Evolutionary conservation across 768 basidiomycete genomes (phyloP), one percentile per base, ranked within the genome.

Genomic region (Hygrophorus russula): DNA sequence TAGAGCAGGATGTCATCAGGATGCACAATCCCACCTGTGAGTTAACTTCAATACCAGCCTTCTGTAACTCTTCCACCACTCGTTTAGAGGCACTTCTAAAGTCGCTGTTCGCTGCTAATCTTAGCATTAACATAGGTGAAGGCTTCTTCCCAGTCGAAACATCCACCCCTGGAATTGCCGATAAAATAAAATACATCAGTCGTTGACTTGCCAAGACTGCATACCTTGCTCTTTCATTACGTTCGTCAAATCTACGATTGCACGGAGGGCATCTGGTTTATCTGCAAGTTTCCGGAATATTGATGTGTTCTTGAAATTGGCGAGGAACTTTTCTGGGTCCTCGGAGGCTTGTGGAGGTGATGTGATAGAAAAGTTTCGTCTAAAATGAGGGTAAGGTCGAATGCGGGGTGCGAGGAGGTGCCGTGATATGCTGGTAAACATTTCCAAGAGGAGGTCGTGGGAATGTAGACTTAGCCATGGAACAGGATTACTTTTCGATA

Each of bases 401-500:
- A 39, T 33, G 38, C 46, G 20, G 32, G 39, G 39, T 20, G 34
- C 36, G n/a, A 46, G 19, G 19, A 46, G 39, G 7, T 41, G n/a
- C 5, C 32, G 37, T 9, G 39, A 41, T 17, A 31, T 38, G 7
- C 31, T 44, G 6, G 20, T 11, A 29, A 8, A 38, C 35, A 31
- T 45, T 39, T 10, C 45, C 20, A 14, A 44, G 35, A 41, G 47
- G 46, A 39, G 42, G 29, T 27, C 27, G 13, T 30, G 34, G 20
- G 18, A 5, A 31, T 32, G 14, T 14, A 32, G 18, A 34, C 5
- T 30, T 31, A 24, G 29, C 45, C 50, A 93, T 92, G 90, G 87
- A 93, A 46, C 70, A 82, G 55, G 89, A 93, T 59, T 97, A 97
- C 60, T 94, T 86, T 60, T 91, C 87, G 0, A 75, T 94, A 42